Evolutionary conservation across 2,329 filamentous ascomycete genomes (phyloP).

Genomic region (Aspergillus fumigatus): DNA sequence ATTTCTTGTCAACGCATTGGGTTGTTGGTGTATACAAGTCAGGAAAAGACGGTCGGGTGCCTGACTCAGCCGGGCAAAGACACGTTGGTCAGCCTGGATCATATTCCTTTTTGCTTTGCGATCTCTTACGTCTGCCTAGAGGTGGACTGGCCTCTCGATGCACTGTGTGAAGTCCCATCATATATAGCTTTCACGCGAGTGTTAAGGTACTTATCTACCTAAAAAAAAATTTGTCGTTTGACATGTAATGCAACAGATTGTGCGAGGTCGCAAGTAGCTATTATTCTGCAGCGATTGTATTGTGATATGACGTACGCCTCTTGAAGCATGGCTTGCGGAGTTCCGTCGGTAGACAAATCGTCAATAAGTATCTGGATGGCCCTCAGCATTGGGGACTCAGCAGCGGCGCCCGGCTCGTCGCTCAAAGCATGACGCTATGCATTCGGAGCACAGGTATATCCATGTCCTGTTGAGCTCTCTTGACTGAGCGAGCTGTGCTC

Average conservation of each 20-base stretch:
- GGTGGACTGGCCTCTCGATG: not conserved
- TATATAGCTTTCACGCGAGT: slow-evolving; percentile 7
- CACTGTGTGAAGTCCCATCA: not conserved
- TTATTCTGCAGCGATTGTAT: not conserved
- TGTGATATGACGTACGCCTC: not conserved
- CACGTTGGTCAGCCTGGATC: not conserved
- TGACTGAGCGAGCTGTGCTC: not conserved
- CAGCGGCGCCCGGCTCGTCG: not conserved
- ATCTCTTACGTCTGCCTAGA: not conserved
- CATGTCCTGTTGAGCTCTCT: not conserved
- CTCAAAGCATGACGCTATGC: not conserved
- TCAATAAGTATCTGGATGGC: not conserved
- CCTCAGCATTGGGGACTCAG: not conserved
- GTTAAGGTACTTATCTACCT: not conserved
- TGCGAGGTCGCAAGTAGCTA: not conserved
- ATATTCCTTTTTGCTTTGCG: not conserved
- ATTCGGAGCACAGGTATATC: not conserved
- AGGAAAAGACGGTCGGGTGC: not conserved
- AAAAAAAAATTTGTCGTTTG: not conserved
- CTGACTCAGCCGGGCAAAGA: not conserved
- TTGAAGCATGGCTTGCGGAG: not conserved
- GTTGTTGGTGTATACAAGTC: slow-evolving; percentile 11
- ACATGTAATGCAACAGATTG: not conserved
- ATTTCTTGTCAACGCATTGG: slow-evolving; percentile 6
- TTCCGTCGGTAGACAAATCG: not conserved